Percentiles rank a stretch among this genome's conserved stretches.
Evolutionary conservation across 164 flowering plant species (phyloP).

Genomic region (Annona cherimola): DNA sequence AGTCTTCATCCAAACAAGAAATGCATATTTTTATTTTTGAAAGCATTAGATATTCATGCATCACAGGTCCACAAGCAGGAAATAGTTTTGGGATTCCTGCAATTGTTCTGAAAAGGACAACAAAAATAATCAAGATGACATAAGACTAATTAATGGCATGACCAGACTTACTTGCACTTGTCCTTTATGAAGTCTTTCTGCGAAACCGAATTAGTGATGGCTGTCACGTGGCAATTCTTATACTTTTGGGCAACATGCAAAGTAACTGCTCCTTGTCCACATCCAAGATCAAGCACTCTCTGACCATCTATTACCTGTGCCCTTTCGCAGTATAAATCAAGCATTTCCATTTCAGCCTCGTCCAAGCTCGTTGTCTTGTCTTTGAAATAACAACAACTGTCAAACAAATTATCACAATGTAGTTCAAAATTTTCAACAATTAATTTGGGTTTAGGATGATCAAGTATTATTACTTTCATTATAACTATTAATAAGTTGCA

Average conservation of each 20-base stretch:
- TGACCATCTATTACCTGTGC: conserved; percentile 81
- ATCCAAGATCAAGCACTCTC: conserved; percentile 85
- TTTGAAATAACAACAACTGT: conserved; percentile 77
- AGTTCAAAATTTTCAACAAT: too few species aligned
- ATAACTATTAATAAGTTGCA: too few species aligned
- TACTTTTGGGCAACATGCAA: conserved; percentile 76
- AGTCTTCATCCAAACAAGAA: too few species aligned
- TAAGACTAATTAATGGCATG: neutral
- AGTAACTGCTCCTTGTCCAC: conserved; percentile 94
- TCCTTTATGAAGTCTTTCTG: conserved; percentile 79
- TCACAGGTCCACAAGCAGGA: too few species aligned
- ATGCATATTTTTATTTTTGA: too few species aligned
- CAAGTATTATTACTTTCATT: too few species aligned
- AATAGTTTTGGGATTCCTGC: too few species aligned
- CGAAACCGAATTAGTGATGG: conserved; percentile 76
- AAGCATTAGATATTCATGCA: too few species aligned
- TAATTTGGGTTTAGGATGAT: too few species aligned
- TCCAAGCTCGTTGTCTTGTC: conserved; percentile 56
- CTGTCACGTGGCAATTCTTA: conserved; percentile 63
- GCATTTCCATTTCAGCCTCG: conserved; percentile 88
- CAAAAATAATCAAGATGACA: neutral
- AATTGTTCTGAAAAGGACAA: neutral
- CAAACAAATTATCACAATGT: neutral
- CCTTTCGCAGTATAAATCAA: conserved; percentile 83
- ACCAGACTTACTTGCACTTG: conserved; percentile 52